These are phyloP conservation scores for Penicillium silybi DNA, from an alignment of 495 filamentous ascomycete species.

Conservation along the genomic window DNA sequence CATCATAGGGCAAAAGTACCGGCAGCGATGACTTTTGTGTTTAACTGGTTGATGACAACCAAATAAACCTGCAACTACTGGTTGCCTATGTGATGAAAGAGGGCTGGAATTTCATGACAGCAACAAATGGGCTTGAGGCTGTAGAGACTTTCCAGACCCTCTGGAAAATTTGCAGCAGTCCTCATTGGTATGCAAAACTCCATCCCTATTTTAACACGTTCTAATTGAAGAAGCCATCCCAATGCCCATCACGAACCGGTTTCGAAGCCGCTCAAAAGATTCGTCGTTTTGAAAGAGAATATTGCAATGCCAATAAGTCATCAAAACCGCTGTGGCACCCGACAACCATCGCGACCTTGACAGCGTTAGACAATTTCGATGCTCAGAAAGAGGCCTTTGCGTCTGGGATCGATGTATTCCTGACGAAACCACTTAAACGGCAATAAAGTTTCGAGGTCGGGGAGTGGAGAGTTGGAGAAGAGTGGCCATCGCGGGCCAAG, in stretches of 20 bases:
- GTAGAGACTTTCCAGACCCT: no score
- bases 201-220: no score
- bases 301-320: not conserved
- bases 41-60: constrained; percentile 17
- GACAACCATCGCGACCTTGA: constrained; percentile 29
- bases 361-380: constrained; percentile 28
- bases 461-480: no score
- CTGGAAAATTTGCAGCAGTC: no score
- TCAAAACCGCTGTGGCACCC: not conserved
- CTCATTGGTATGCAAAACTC: no score
- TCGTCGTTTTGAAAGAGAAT: constrained; percentile 58
- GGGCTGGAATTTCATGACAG: no score
- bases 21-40: no score
- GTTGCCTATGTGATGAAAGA: not conserved
- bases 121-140: no score
- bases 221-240: constrained; percentile 55
- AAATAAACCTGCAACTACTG: constrained; percentile 33
- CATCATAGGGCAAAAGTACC: no score
- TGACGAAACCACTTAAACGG: constrained; percentile 34
- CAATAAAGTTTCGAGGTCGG: no score
- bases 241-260: constrained; percentile 80
- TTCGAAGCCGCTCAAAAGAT: constrained; percentile 73
- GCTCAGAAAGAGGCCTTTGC: constrained; percentile 28
- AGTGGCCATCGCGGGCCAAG: no score
- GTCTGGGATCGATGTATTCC: constrained; percentile 36